phyloP scores from a whole-genome alignment of 257 asterid genomes.

The Nicotiana otophora region DNA sequence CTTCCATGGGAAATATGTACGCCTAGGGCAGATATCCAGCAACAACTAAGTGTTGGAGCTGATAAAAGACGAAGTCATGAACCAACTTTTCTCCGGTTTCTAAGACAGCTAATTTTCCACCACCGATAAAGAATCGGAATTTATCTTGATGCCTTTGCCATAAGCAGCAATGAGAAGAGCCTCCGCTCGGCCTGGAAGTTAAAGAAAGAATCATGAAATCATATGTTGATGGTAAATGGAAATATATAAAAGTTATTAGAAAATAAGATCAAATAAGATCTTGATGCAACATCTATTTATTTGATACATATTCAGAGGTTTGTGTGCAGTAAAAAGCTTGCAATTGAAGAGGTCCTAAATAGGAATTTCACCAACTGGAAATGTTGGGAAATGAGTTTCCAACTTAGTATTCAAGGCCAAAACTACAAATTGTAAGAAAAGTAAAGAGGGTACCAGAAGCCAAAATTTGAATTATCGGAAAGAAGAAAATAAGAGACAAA shows the following conservation, averaged over 20 bases:
- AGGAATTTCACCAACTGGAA: neutral
- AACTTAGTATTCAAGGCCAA: neutral
- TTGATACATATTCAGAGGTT: neutral
- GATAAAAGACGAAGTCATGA: neutral
- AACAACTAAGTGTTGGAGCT: neutral
- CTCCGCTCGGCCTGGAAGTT: conserved; percentile 76
- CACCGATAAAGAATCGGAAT: conserved; percentile 20
- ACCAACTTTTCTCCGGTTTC: conserved; percentile 1
- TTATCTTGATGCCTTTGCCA: conserved; percentile 57
- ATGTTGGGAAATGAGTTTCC: neutral
- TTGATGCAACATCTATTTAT: neutral
- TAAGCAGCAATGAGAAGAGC: conserved; percentile 86
- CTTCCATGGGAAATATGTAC: neutral
- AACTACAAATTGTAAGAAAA: neutral
- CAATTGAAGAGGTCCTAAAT: neutral
- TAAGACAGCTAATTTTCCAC: conserved; percentile 20
- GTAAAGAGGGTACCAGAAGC: neutral
- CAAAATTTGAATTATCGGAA: neutral
- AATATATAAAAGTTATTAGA: neutral
- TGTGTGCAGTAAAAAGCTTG: neutral
- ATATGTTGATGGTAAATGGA: neutral
- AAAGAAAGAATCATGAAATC: neutral
- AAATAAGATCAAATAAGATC: neutral
- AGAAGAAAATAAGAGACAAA: neutral
- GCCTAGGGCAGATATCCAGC: neutral